Evolutionary conservation across 495 filamentous ascomycete species (phyloP), one percentile per base, ranked within the genome.

Genomic region (Haplographium delicatum): DNA sequence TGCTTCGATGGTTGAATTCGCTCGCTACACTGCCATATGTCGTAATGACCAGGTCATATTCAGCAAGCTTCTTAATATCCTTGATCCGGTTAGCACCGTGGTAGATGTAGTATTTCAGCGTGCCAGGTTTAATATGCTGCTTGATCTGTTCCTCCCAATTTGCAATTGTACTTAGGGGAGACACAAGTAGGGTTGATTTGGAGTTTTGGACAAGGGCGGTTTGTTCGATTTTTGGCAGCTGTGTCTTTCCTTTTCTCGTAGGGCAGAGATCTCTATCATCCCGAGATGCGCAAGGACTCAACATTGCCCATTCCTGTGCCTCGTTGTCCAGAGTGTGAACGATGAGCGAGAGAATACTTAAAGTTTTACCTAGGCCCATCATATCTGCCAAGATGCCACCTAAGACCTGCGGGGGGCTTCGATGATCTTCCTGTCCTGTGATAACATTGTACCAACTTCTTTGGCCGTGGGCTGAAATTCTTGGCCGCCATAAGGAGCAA

Each of bases 351-450:
- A 98, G 72, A 24, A 95, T 85, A 61, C 86, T 95, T 39, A 98
- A 68, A 0, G 93, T 96, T 63, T 98, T 98, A 5, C 93, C 93
- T 13, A 98, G 69, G 30, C 93, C 93, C 93, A 98, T 98, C 85
- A 95, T 89, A 62, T 98, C 93, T 5, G 93, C 93, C 18, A 98
- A 71, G 25, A 98, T 85, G n/a, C 93, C 93, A 7, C 93, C 93
- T 1, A 84, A 70, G 0, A 80, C 75, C 50, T 89, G 80, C 0
- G 78, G 70, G 0, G 93, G 91, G 55, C 79, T 78, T n/a, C 77
- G 53, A 13, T 70, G 67, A 48, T 80, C 65, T 22, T 82, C 70
- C 7, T 83, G 73, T 4, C 82, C 85, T 38, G 87, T 96, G 58
- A 98, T 88, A 23, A 96, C 80, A 54, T 98, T 86, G 52, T 83